Conservation (phyloP, 2,329 filamentous ascomycete species). For the Aspergillus hiratsukae region DNA sequence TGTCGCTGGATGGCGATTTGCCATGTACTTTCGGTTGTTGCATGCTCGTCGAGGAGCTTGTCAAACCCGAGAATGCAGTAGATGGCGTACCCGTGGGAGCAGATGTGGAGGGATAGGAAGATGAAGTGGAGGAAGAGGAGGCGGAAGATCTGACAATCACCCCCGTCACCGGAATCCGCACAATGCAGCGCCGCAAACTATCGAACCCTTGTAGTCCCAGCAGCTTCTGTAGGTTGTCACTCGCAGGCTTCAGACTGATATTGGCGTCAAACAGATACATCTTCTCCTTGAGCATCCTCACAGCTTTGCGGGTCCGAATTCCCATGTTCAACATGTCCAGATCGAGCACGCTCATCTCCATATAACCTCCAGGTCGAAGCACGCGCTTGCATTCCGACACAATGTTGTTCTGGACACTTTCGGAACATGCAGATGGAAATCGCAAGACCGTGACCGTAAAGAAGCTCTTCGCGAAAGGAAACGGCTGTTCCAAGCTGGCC, state of each 20-base stretch:
- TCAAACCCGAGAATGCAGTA: slow-evolving; percentile 19
- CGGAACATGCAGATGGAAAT: slow-evolving; percentile 44
- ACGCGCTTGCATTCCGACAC: slow-evolving; percentile 48
- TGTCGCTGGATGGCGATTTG: slow-evolving; percentile 34
- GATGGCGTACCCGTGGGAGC: slow-evolving; percentile 21
- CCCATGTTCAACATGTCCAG: slow-evolving; percentile 51
- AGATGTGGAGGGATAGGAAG: slow-evolving; percentile 32
- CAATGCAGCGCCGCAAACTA: slow-evolving; percentile 47
- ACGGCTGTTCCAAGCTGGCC: slow-evolving; percentile 34
- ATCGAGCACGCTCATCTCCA: slow-evolving; percentile 47
- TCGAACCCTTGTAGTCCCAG: slow-evolving; percentile 45
- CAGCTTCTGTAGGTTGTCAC: slow-evolving; percentile 45
- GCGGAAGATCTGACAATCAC: slow-evolving; percentile 39
- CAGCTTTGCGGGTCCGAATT: slow-evolving; percentile 41
- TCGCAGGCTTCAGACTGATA: slow-evolving; percentile 45
- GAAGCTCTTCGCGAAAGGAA: slow-evolving; percentile 46
- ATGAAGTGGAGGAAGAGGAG: slow-evolving; percentile 38
- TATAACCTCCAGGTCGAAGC: slow-evolving; percentile 45
- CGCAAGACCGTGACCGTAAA: slow-evolving; percentile 45
- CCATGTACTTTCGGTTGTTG: slow-evolving; percentile 15
- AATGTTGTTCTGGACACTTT: slow-evolving; percentile 40
- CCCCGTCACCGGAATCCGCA: slow-evolving; percentile 46
- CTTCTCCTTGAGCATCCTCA: slow-evolving; percentile 43
- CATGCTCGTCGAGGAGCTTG: slow-evolving; percentile 19
- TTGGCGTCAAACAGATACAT: slow-evolving; percentile 40